Conservation (phyloP, 31 red algal species). For the Bonnemaisonia californica region DNA sequence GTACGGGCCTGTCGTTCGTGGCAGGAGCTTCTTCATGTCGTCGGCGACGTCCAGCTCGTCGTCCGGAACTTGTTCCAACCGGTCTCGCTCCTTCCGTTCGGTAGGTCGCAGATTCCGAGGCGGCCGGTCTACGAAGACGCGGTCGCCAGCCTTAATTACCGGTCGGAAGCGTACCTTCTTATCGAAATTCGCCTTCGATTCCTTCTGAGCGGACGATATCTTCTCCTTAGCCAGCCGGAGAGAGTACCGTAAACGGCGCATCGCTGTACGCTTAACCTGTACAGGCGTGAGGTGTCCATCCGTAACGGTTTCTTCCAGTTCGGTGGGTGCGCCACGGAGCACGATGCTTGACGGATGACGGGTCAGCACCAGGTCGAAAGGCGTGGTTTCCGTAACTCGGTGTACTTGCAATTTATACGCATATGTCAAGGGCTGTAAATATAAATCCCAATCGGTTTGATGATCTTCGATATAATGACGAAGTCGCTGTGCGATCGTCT, state of each 20-base stretch:
- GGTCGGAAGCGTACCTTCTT: background rate
- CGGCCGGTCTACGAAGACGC: background rate
- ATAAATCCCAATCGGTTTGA: constrained; percentile 19
- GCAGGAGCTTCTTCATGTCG: background rate
- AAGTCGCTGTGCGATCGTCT: constrained; percentile 14
- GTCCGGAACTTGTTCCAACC: background rate
- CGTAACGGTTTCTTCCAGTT: too few species aligned
- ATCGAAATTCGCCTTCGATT: background rate
- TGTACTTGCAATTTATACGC: constrained; percentile 35
- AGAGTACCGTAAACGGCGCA: constrained; percentile 1
- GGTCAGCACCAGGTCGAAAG: constrained; percentile 26
- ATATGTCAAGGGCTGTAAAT: constrained; percentile 13
- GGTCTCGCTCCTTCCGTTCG: background rate
- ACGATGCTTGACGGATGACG: background rate
- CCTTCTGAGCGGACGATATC: background rate
- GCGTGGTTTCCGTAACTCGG: constrained; percentile 1
- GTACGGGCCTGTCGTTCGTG: background rate
- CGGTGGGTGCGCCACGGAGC: too few species aligned
- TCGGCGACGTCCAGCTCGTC: background rate
- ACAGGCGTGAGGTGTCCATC: background rate
- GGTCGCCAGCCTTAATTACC: background rate
- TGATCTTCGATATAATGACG: constrained; percentile 21
- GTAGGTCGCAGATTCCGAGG: background rate
- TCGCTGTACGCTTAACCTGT: background rate
- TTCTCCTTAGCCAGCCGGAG: background rate